A percentile compares a stretch with the other conserved stretches of the same genome.
phyloP scores from a whole-genome alignment of 495 filamentous ascomycete genomes.

The Gamarada debralockiae region DNA sequence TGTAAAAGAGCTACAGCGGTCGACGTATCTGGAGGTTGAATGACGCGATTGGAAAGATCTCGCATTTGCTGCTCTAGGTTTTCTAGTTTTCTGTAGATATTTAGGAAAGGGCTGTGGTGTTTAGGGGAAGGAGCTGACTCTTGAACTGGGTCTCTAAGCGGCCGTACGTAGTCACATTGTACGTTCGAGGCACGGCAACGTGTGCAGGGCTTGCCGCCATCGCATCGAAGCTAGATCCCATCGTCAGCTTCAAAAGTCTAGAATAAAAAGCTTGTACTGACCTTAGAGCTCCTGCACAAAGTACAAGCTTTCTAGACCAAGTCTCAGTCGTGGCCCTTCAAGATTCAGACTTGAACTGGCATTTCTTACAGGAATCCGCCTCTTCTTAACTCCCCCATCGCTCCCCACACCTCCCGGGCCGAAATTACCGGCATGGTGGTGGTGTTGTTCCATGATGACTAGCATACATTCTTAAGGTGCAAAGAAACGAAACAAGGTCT shows the following conservation, averaged over 20 bases:
- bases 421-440: no score
- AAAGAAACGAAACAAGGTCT: no score
- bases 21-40: neutral
- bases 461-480: no score
- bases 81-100: neutral
- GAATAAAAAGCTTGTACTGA: constrained; percentile 1
- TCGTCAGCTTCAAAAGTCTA: neutral
- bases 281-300: constrained; percentile 15
- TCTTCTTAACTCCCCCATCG: no score
- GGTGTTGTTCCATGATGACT: no score
- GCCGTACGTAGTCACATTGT: constrained; percentile 12
- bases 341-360: no score
- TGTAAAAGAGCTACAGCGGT: neutral
- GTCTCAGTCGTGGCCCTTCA: no score
- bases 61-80: neutral
- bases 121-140: neutral
- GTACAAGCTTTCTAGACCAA: constrained; percentile 24
- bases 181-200: constrained; percentile 9
- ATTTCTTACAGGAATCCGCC: no score
- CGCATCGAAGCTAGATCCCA: constrained; percentile 11
- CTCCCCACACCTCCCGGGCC: no score
- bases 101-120: neutral
- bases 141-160: neutral
- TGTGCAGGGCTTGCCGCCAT: constrained; percentile 19
- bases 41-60: neutral